Evolutionary conservation across 345 rosid species (phyloP), one percentile per base, ranked within the genome.

Genomic region (Salix dunnii): DNA sequence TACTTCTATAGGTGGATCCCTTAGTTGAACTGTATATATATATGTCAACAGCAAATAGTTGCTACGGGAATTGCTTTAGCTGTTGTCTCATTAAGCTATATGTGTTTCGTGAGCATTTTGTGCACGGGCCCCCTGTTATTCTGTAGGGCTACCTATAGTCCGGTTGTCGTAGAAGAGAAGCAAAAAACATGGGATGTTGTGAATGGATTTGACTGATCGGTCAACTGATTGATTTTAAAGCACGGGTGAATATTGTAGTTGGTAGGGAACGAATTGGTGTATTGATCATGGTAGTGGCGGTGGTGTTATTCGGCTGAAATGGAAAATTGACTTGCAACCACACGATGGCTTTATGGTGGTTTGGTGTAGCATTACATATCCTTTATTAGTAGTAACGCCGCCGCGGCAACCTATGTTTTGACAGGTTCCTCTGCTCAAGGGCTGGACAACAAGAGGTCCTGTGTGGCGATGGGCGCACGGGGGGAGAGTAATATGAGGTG

Each of bases 1-100:
- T 78, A 71, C 77, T 76, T 70, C 71, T 64, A 51, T 74, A 35
- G 83, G 78, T 78, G 51, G 81, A 68, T 82, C 64, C 66, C 66
- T 67, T 77, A 65, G 80, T 72, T 78, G 78, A 82, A 83, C 80
- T 84, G 87, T 86, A 80, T 71, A 88, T 86, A 83, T 60, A 81
- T 5, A 35, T 33, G 35, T 40, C 74, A 74, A 49, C 80, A 72
- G 78, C 82, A 38, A 74, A 72, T 68, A 27, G 21, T 4, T 31
- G 63, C 63, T 3, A 61, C 42, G 49, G 68, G 77, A 68, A 62
- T 80, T 65, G 68, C 66, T 16, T 53, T 82, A 66, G 77, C 46
- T 76, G 43, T 30, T 58, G 60, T 65, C 36, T 74, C 46, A 48
- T 61, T 53, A 70, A 61, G 65, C 69, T 5, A 1, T 16, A 8